phyloP scores from a whole-genome alignment of 805 yeast genomes.

The Hanseniaspora thailandica region DNA sequence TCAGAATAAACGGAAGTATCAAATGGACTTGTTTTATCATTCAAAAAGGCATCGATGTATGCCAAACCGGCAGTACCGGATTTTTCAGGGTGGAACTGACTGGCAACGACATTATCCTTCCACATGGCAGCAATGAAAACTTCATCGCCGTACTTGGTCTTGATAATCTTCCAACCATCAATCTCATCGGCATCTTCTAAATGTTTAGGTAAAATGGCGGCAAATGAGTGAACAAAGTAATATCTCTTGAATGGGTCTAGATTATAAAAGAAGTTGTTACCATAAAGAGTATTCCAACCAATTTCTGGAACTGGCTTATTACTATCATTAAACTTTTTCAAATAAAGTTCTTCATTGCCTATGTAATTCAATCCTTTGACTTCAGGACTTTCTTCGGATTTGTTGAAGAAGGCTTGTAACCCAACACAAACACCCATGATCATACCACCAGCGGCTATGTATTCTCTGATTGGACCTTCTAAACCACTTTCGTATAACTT shows the following conservation, averaged over 20 bases:
- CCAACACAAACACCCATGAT: slow-evolving; percentile 98
- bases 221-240: slow-evolving; percentile 92
- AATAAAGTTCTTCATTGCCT: slow-evolving; percentile 30
- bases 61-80: slow-evolving; percentile 83
- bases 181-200: slow-evolving; percentile 27
- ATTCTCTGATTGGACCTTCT: slow-evolving; percentile 50
- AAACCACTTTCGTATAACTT: slow-evolving; percentile 52
- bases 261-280: slow-evolving; percentile 40
- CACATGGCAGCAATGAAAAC: slow-evolving; percentile 71
- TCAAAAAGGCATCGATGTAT: slow-evolving; percentile 59
- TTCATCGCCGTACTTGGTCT: slow-evolving; percentile 65
- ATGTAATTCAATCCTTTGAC: slow-evolving; percentile 52
- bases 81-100: slow-evolving; percentile 99
- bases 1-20: slow-evolving; percentile 27
- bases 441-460: slow-evolving; percentile 67
- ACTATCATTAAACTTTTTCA: slow-evolving; percentile 50
- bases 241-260: slow-evolving; percentile 59
- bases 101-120: slow-evolving; percentile 74
- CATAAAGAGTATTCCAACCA: slow-evolving; percentile 69
- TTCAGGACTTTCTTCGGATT: slow-evolving; percentile 62
- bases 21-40: slow-evolving; percentile 6
- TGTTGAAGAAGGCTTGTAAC: slow-evolving; percentile 66
- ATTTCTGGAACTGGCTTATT: slow-evolving; percentile 87
- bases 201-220: slow-evolving; percentile 47
- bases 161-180: slow-evolving; percentile 60